phyloP scores from a whole-genome alignment of 2,329 filamentous ascomycete genomes.

The Aureobasidium pullulans region DNA sequence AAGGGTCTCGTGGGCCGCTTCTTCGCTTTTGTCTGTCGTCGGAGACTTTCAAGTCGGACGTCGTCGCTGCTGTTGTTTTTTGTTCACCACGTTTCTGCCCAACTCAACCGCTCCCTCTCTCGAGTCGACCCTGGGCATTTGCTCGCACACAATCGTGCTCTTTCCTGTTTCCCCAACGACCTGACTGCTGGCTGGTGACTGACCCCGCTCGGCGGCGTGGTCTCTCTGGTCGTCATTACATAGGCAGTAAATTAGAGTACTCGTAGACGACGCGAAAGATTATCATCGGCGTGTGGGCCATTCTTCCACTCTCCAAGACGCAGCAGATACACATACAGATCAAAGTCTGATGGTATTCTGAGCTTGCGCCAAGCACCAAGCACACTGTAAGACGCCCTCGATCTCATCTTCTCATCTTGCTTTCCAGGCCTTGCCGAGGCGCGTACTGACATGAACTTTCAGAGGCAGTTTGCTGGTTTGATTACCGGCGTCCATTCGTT shows the following conservation, averaged over 20 bases:
- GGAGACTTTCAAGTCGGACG: slow-evolving; percentile 11
- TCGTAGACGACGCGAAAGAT: slow-evolving; percentile 5
- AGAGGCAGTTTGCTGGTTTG: slow-evolving; percentile 22
- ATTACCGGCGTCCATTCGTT: slow-evolving; percentile 35
- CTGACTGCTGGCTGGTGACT: slow-evolving; percentile 9
- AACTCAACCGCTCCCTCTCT: neutral
- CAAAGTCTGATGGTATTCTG: neutral
- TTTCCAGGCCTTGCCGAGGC: neutral
- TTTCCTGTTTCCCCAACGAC: neutral
- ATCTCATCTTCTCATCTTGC: neutral
- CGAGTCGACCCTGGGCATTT: neutral
- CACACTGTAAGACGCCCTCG: slow-evolving; percentile 3
- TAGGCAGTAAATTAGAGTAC: slow-evolving; percentile 12
- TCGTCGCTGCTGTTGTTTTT: slow-evolving; percentile 2
- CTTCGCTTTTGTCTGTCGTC: slow-evolving; percentile 10
- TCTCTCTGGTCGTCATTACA: slow-evolving; percentile 5
- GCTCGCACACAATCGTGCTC: neutral
- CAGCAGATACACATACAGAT: neutral
- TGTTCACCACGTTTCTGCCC: slow-evolving; percentile 1
- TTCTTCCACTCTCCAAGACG: neutral
- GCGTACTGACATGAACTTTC: slow-evolving; percentile 1
- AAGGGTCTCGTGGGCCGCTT: slow-evolving; percentile 12
- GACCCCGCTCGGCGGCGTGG: slow-evolving; percentile 1
- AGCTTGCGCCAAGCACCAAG: slow-evolving; percentile 4
- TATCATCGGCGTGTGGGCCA: neutral